Base-by-base conservation (phyloP, 2,329 filamentous ascomycete genomes). In the Clonostachys byssicola region DNA sequence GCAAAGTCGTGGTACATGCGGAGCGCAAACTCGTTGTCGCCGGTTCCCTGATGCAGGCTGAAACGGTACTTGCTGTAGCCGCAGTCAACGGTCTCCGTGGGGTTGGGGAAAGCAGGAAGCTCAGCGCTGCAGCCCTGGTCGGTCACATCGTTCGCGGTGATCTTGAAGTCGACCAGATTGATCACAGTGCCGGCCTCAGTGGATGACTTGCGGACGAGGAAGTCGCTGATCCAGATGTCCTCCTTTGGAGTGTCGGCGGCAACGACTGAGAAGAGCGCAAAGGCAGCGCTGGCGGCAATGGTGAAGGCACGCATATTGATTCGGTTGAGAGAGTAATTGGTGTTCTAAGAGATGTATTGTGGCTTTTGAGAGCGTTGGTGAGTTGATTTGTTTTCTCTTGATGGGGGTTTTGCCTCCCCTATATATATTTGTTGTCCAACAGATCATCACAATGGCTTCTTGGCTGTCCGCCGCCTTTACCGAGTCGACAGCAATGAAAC, bases 61-160 rank as follows among this genome's bases (percentile, higher is more conserved):
- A 41, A 41, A 17, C 16, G 12, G 40, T 41, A 41, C 13, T 14
- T 23, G 13, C 17, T 18, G 13, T 41, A 18, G 6, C 16, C 16
- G 40, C 40, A 41, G 13, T 41, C 17, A 14, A 41, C 16, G 5
- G 40, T 41, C 17, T 23, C 40, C 9, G 40, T n/a, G 16, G 46
- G 30, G 34, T 44, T 30, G 23, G 23, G 23, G 23, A 30, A 30
- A 30, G 23, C 23, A 30, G 23, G 23, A 30, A 30, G 23, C 23
- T 30, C 23, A 17, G 42, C 41, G 14, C 30, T 36, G 42, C 46
- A 48, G 35, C 34, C 46, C 35, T 44, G 38, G 36, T 48, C 42
- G 35, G 44, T 48, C 42, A 33, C 46, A 34, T 34, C 42, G 16
- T 20, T 13, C 13, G 20, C 40, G 16, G 12, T 17, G 40, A 41